Evolutionary conservation across 495 filamentous ascomycete species (phyloP), one percentile per base, ranked within the genome.

Genomic region (Pseudomonodictys pantanalensis): DNA sequence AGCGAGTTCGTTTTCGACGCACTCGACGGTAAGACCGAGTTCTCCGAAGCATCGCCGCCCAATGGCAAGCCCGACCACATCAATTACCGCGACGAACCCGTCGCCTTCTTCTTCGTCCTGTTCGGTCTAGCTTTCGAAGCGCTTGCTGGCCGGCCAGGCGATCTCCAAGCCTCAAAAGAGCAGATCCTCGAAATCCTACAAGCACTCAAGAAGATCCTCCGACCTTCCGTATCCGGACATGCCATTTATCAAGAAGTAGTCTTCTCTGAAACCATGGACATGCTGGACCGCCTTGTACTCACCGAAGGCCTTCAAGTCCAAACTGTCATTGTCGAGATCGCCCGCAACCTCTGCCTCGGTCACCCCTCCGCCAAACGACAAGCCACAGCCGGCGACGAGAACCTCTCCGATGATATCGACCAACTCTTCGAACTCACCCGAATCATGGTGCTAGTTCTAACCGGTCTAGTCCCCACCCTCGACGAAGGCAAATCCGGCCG

Each of bases 41-140:
- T 81, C 10, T 67, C 78, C 3, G 38, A 41, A 41, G 62, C 65
- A 6, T 60, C 64, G 22, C 67, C 54, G 22, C 61, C 33, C 11
- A 60, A 48, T 75, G 18, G 76, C 26, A 68, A 70, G 25, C 81
- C 83, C 12, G 87, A 42, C 44, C 29, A 90, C 63, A 97, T 99
- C 72, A 96, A 97, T 68, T 97, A 97, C 68, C 90, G 93, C 18
- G 92, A 97, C 68, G 95, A 99, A 69, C 93, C 93, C 0, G 91
- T 97, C 15, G 93, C 93, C 0, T 99, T 99, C 78, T 99, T 99
- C 75, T 99, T 99, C 65, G 91, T 99, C 9, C 80, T 99, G 0
- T 99, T 97, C 67, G 93, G 93, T 23, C 86, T 99, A 55, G 91
- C 91, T 0, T 96, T 97, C 62, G 93, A 99, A 72, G 92, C 95